These are phyloP conservation scores for Mrakia frigida DNA, from an alignment of 768 basidiomycete genomes.

Conservation along the genomic window DNA sequence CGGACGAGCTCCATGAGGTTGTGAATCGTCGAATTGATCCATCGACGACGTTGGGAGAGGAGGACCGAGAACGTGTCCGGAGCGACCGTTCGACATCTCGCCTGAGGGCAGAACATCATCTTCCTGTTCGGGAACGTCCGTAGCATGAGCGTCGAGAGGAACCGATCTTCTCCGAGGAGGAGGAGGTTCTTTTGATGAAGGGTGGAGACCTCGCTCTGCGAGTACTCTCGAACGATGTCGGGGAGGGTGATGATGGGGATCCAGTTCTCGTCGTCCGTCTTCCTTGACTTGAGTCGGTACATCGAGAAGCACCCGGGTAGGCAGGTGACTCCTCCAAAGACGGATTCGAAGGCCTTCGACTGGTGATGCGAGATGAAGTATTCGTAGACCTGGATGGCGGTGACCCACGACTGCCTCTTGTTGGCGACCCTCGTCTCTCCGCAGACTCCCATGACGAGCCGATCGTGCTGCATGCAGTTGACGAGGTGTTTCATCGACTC, in stretches of 20 bases:
- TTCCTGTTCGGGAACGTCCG: conserved; percentile 97
- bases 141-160: conserved; percentile 90
- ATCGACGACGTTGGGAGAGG: conserved; percentile 92
- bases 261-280: conserved; percentile 86
- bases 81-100: conserved; percentile 87
- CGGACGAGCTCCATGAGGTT: conserved; percentile 98
- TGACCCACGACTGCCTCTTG: conserved; percentile 97
- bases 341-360: conserved; percentile 96
- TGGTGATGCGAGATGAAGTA: conserved; percentile 99
- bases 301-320: conserved; percentile 99
- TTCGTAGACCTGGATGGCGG: conserved; percentile 69
- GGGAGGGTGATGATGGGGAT: conserved; percentile 93
- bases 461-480: conserved; percentile 98
- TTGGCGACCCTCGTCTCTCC: conserved; percentile 98
- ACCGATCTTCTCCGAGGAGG: conserved; percentile 95
- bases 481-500: conserved; percentile 85
- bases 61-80: conserved; percentile 91
- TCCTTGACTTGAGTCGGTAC: conserved; percentile 95
- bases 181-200: conserved; percentile 97
- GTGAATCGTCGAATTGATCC: conserved; percentile 99
- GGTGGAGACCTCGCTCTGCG: conserved; percentile 85
- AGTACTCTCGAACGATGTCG: conserved; percentile 95
- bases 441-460: conserved; percentile 98
- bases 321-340: conserved; percentile 98
- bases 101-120: conserved; percentile 99